These are phyloP conservation scores for Ophiostoma piceae DNA, from an alignment of 2,329 filamentous ascomycete genomes.

Conservation along the genomic window DNA sequence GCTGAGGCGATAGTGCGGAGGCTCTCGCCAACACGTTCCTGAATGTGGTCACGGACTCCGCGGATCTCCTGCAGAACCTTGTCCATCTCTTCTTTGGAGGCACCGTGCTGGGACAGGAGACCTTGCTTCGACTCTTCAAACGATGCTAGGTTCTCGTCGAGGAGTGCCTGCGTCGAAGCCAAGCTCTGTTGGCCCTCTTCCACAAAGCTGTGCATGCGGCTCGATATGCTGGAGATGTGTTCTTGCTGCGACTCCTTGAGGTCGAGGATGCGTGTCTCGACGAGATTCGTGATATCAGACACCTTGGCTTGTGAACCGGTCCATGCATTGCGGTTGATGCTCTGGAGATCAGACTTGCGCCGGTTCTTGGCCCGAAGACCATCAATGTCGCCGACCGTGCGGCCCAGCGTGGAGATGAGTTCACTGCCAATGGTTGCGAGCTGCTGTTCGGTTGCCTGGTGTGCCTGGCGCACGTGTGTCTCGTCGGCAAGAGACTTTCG, in stretches of 20 bases:
- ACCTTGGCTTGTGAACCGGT: constrained; percentile 69
- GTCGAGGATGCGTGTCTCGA: constrained; percentile 68
- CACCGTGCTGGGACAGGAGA: constrained; percentile 61
- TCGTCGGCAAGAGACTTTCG: constrained; percentile 74
- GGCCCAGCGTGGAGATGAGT: constrained; percentile 70
- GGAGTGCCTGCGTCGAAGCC: constrained; percentile 61
- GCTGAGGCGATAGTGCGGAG: constrained; percentile 76
- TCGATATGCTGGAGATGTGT: constrained; percentile 62
- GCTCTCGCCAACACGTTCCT: constrained; percentile 76
- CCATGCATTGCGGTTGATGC: constrained; percentile 75
- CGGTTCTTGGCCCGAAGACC: constrained; percentile 81
- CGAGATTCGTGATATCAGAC: constrained; percentile 65
- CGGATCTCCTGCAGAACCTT: constrained; percentile 88
- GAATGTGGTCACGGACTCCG: constrained; percentile 80
- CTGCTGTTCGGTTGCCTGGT: constrained; percentile 76
- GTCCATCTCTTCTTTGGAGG: constrained; percentile 81
- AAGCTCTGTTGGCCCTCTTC: constrained; percentile 67
- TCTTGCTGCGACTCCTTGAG: constrained; percentile 69
- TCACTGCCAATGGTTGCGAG: constrained; percentile 68
- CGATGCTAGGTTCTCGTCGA: constrained; percentile 61
- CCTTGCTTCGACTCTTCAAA: constrained; percentile 47
- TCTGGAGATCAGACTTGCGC: constrained; percentile 77
- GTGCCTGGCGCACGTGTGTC: constrained; percentile 70
- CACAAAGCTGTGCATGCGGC: constrained; percentile 72
- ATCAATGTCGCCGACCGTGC: constrained; percentile 73